These are phyloP conservation scores for Salix dunnii DNA, from an alignment of 345 rosid genomes.

Conservation along the genomic window DNA sequence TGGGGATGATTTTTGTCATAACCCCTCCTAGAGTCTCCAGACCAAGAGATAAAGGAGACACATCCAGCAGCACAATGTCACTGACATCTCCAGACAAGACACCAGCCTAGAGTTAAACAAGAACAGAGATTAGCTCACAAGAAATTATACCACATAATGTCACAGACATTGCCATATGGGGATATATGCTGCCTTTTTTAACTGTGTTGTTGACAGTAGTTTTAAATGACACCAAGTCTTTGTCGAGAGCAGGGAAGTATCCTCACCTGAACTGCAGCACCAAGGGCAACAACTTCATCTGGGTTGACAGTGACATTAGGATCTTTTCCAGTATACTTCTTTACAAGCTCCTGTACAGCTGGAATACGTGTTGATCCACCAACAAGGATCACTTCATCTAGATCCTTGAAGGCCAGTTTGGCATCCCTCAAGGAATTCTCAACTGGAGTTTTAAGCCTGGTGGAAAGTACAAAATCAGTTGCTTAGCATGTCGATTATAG, in stretches of 20 bases:
- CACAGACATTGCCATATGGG: neutral
- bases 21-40: slow-evolving; percentile 97
- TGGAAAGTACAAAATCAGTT: neutral
- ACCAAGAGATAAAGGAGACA: slow-evolving; percentile 81
- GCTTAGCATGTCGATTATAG: neutral
- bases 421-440: slow-evolving; percentile 87
- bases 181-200: neutral
- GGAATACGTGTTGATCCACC: slow-evolving; percentile 99
- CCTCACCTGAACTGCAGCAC: slow-evolving; percentile 96
- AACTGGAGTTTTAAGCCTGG: slow-evolving; percentile 80
- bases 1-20: slow-evolving; percentile 93
- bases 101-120: slow-evolving; percentile 59
- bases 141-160: neutral
- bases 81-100: slow-evolving; percentile 95
- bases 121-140: neutral
- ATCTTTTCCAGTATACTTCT: slow-evolving; percentile 84
- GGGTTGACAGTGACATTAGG: slow-evolving; percentile 98
- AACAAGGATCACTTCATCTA: slow-evolving; percentile 95
- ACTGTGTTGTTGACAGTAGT: neutral
- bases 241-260: neutral
- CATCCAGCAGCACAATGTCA: slow-evolving; percentile 89
- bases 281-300: slow-evolving; percentile 96
- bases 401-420: slow-evolving; percentile 72
- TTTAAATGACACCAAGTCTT: neutral
- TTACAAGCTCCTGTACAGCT: slow-evolving; percentile 90